A percentile compares a stretch with the other conserved stretches of the same genome.
Evolutionary conservation across 2,329 filamentous ascomycete species (phyloP).

Genomic region (Colletotrichum godetiae): DNA sequence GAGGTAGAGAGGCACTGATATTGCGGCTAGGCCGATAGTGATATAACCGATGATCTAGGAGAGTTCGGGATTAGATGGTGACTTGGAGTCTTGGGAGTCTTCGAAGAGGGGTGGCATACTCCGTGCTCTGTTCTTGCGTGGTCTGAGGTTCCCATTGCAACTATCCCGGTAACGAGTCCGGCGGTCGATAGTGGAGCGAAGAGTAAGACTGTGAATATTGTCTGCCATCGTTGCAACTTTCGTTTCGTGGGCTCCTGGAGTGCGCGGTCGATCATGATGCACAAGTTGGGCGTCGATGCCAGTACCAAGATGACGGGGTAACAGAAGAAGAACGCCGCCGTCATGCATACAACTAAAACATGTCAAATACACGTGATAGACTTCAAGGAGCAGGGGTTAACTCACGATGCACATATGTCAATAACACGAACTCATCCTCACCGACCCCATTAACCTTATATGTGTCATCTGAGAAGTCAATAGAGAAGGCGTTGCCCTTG

Average conservation of each 20-base stretch:
- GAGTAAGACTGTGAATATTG: conserved; percentile 6
- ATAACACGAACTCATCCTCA: conserved; percentile 12
- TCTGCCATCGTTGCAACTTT: conserved; percentile 24
- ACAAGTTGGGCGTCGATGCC: conserved; percentile 13
- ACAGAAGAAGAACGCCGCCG: conserved; percentile 21
- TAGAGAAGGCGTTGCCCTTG: conserved; percentile 22
- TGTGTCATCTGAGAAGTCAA: conserved; percentile 14
- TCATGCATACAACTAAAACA: conserved; percentile 10
- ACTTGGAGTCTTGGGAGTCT: too few species aligned
- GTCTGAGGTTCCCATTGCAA: conserved; percentile 10
- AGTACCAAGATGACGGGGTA: conserved; percentile 25
- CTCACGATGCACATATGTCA: conserved; percentile 27
- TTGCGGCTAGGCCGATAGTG: conserved; percentile 14
- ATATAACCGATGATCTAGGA: conserved; percentile 14
- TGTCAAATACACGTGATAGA: background rate
- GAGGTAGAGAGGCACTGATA: conserved; percentile 17
- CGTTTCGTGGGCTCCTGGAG: conserved; percentile 4
- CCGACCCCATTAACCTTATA: conserved; percentile 14
- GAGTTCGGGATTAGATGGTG: background rate
- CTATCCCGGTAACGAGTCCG: conserved; percentile 4
- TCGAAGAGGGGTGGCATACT: background rate
- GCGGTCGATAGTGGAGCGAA: conserved; percentile 5
- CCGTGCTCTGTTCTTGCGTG: conserved; percentile 25
- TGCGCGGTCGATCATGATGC: conserved; percentile 28
- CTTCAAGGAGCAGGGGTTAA: background rate